phyloP scores from a whole-genome alignment of 495 filamentous ascomycete species.

The Terfezia claveryi region DNA sequence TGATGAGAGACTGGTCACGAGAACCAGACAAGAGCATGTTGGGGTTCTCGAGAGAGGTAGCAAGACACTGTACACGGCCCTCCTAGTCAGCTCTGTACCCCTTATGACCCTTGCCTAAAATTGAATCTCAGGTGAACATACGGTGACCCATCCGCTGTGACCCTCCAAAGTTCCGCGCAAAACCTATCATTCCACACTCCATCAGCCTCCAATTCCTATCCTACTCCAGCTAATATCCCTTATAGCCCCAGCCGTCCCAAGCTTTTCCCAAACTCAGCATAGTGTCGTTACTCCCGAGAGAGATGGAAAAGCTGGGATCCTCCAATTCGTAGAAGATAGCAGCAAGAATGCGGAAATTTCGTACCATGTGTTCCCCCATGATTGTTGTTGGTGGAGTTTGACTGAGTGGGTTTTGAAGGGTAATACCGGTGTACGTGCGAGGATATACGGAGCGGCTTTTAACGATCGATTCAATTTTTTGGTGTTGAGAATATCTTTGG shows the following conservation, averaged over 20 bases:
- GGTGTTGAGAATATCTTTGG: not conserved
- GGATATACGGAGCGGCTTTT: not conserved
- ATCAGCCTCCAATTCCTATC: constrained; percentile 11
- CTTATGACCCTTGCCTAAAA: not conserved
- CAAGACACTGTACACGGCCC: constrained; percentile 34
- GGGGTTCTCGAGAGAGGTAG: constrained; percentile 98
- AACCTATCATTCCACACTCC: constrained; percentile 1
- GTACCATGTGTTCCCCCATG: not conserved
- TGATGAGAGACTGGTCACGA: constrained; percentile 97
- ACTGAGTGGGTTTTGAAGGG: not conserved
- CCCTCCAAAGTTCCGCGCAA: constrained; percentile 20
- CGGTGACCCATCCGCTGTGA: constrained; percentile 47
- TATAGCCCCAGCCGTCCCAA: constrained; percentile 1
- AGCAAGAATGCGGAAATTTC: not conserved
- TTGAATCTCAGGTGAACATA: constrained; percentile 5
- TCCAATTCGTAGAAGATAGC: not conserved
- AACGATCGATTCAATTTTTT: not conserved
- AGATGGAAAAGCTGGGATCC: not conserved
- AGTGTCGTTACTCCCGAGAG: not conserved
- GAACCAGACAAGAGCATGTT: constrained; percentile 98
- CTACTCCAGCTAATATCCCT: constrained; percentile 4
- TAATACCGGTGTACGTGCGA: no score
- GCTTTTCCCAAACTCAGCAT: not conserved
- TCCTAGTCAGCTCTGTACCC: not conserved
- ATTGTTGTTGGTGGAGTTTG: not conserved